phyloP scores from a whole-genome alignment of 2,329 filamentous ascomycete genomes.

The Exophiala aquamarina region DNA sequence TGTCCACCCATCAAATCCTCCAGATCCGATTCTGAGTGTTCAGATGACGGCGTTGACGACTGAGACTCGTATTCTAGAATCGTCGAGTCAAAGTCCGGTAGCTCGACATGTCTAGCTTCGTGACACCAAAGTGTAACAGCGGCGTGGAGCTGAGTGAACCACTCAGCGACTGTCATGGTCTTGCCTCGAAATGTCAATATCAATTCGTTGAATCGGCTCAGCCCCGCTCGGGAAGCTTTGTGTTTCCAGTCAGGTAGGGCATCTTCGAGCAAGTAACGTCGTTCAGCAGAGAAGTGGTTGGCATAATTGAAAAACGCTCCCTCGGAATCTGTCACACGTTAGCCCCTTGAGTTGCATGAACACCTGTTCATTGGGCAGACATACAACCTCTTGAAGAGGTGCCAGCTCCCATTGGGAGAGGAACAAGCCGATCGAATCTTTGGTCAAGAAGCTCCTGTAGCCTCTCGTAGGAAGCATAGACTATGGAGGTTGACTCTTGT shows the following conservation, averaged over 20 bases:
- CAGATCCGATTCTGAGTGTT: conserved; percentile 8
- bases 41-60: conserved; percentile 16
- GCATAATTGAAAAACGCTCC: conserved; percentile 25
- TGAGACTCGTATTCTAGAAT: conserved; percentile 18
- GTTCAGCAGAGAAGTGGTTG: conserved; percentile 23
- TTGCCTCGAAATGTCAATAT: conserved; percentile 18
- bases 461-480: conserved; percentile 24
- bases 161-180: conserved; percentile 19
- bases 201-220: conserved; percentile 13
- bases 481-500: conserved; percentile 26
- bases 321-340: conserved; percentile 18
- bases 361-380: conserved; percentile 2
- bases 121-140: conserved; percentile 19
- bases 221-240: conserved; percentile 21
- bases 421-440: conserved; percentile 23
- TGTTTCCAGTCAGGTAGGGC: conserved; percentile 25
- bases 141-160: conserved; percentile 17
- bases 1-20: neutral
- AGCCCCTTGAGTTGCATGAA: conserved; percentile 1
- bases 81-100: conserved; percentile 24
- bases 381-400: conserved; percentile 10
- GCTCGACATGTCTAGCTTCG: conserved; percentile 14
- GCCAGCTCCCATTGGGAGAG: conserved; percentile 11
- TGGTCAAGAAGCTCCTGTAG: conserved; percentile 21
- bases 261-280: conserved; percentile 22